A percentile compares a stretch with the other conserved stretches of the same genome.
Evolutionary conservation across 2,329 filamentous ascomycete species (phyloP).

Genomic region (Drechslerella coelobrocha): DNA sequence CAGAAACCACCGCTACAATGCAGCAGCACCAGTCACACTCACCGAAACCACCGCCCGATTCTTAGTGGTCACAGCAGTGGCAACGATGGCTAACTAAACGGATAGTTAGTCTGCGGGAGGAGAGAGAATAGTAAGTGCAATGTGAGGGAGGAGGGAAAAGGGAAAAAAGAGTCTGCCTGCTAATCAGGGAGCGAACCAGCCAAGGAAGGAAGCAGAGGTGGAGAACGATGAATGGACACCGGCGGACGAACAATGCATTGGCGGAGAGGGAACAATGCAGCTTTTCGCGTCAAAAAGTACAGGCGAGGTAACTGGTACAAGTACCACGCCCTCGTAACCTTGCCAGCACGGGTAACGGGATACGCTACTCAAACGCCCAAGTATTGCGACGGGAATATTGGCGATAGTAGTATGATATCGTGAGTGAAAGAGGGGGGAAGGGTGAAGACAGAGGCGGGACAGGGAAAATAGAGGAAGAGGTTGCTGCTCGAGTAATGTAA

Average conservation of each 20-base stretch:
- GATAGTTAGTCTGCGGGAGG: constrained; percentile 2
- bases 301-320: constrained; percentile 1
- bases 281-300: neutral
- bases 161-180: constrained; percentile 1
- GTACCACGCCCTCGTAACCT: neutral
- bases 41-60: neutral
- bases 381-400: neutral
- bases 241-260: neutral
- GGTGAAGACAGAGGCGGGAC: neutral
- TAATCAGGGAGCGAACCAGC: constrained; percentile 1
- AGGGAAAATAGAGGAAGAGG: constrained; percentile 2
- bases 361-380: neutral
- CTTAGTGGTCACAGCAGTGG: neutral
- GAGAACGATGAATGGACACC: neutral
- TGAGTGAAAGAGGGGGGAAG: neutral
- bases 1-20: too few relatives aligned
- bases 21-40: neutral
- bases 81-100: neutral
- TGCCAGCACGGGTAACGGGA: neutral
- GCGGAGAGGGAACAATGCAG: constrained; percentile 2
- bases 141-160: neutral
- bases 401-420: neutral
- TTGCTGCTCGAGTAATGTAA: constrained; percentile 3
- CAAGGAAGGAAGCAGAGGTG: neutral
- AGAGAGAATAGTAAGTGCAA: neutral